Conservation (phyloP, 2,329 filamentous ascomycete species). For the Colletotrichum camelliae region DNA sequence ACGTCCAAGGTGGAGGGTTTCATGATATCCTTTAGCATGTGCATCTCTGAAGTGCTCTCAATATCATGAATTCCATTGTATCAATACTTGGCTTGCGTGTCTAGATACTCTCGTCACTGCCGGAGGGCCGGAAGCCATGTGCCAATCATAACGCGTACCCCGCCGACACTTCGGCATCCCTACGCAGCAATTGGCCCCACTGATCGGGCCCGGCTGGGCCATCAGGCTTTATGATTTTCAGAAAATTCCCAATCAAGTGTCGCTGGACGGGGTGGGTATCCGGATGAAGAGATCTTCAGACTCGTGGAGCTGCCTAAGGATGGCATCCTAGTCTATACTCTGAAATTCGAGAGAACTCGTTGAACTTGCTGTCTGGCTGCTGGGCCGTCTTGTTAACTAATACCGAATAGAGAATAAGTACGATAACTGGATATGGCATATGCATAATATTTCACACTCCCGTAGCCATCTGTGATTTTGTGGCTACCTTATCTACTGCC, state of each 20-base stretch:
- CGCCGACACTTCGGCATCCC: not conserved
- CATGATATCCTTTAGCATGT: not conserved
- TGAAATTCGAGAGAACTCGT: accelerated
- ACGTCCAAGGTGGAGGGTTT: not conserved
- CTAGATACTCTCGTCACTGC: not conserved
- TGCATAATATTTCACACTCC: not conserved
- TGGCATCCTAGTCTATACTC: not conserved
- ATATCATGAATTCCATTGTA: not conserved
- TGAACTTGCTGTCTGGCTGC: not conserved
- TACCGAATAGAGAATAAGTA: accelerated
- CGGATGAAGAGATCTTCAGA: not conserved
- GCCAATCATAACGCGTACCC: not conserved
- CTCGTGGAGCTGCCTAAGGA: accelerated
- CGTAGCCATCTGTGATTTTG: not conserved
- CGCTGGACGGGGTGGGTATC: not conserved
- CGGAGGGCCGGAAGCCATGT: not conserved
- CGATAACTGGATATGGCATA: accelerated
- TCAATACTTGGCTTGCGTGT: not conserved
- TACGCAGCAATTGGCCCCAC: not conserved
- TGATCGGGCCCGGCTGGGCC: not conserved
- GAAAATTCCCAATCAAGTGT: not conserved
- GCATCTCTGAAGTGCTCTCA: not conserved
- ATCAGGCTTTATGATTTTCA: not conserved
- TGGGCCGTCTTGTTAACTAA: accelerated
- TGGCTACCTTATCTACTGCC: not conserved